Evolutionary conservation across 305 asterid genomes (phyloP), one percentile per base, ranked within the genome.

Genomic region (Solanum hybrid): DNA sequence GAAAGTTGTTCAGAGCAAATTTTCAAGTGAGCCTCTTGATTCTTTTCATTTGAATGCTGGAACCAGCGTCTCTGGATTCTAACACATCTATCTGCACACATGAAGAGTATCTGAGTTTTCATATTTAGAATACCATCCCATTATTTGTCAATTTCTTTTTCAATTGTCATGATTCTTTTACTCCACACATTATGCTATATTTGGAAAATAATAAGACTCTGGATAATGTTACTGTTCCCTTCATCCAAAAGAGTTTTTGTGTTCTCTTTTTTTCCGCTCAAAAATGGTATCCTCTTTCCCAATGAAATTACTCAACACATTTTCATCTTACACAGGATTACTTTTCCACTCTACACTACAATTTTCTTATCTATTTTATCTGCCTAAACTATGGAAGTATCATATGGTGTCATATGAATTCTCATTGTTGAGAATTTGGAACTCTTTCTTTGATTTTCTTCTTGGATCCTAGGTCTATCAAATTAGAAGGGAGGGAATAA

Each of bases 1-100:
- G 98, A 95, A 88, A 96, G 98, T 94, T 97, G 98, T 89, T 93
- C 98, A 1, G 96, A 97, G 92, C 97, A 95, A 71, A 94, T 97
- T 91, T 94, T 94, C 90, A 98, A 95, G 99, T 97, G 90, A 94
- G 99, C 95, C 64, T 90, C 90, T 80, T 89, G 31, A 83, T 88
- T 89, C 84, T 86, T 90, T 74, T 51, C 77, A 85, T 73, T 91
- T 88, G 39, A 80, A 92, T 92, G 77, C 42, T 89, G 83, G 78
- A 86, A 35, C 88, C 87, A 83, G 67, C 90, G 74, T 76, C 77
- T 11, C 89, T 34, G 20, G 6, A 71, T 39, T 69, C 81, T 8
- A 12, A 61, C 88, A 20, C 76, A 33, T 85, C 77, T 86, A n/a
- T 61, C 77, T 61, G 77, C 78, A 61, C 51, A 2, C n/a, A 12